phyloP scores from a whole-genome alignment of 225 moss, liverwort and hornwort genomes.

The Bryoerythrophyllum caledonicum region DNA sequence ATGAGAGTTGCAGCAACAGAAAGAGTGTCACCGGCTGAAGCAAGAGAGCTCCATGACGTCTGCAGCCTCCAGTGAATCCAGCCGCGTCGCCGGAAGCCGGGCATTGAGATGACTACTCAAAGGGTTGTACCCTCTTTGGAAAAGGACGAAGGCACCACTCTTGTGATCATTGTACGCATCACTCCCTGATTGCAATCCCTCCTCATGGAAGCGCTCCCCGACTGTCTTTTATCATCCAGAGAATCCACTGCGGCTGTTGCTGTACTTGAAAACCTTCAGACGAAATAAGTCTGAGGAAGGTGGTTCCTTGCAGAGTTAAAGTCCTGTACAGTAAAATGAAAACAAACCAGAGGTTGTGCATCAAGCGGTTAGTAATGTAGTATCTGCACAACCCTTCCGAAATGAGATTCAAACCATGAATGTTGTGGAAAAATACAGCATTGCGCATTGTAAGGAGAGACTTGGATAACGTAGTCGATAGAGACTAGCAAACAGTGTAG shows the following conservation, averaged over 20 bases:
- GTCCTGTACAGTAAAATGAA: slow-evolving; percentile 9
- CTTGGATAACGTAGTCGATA: no score
- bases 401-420: no score
- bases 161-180: slow-evolving; percentile 3
- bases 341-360: background rate
- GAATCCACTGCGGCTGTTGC: background rate
- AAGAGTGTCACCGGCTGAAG: slow-evolving; percentile 63
- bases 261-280: slow-evolving; percentile 18
- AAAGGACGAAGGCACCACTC: no score
- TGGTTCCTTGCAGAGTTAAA: no score
- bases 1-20: slow-evolving; percentile 39
- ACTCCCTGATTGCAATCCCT: slow-evolving; percentile 16
- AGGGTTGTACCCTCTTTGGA: no score
- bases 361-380: no score
- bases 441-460: no score
- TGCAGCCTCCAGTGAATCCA: slow-evolving; percentile 43
- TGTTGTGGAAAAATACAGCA: no score
- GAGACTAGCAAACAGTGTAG: no score
- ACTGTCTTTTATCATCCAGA: no score
- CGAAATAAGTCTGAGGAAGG: background rate
- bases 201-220: slow-evolving; percentile 16
- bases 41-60: slow-evolving; percentile 42
- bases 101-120: no score
- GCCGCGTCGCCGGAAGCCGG: slow-evolving; percentile 28
- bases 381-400: no score